A percentile compares a stretch with the other conserved stretches of the same genome.
Conservation (phyloP, 2,329 filamentous ascomycete genomes). For the Magnaporthiopsis incrustans region DNA sequence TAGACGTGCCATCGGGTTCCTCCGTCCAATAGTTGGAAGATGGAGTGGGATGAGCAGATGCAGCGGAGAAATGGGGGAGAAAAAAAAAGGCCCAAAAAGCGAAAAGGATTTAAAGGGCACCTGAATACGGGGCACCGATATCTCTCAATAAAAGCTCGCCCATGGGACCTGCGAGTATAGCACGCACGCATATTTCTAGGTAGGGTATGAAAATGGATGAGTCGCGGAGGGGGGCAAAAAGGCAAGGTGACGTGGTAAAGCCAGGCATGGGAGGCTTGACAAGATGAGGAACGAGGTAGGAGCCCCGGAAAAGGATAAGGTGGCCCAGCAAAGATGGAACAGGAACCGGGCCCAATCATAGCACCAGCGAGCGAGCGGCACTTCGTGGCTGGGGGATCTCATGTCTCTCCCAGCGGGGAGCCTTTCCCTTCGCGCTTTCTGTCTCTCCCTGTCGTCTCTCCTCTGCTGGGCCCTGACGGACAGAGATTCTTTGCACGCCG, state of each 20-base stretch:
- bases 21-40: too few relatives aligned
- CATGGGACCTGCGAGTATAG: neutral
- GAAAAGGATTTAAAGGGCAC: neutral
- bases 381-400: neutral
- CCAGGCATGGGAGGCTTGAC: neutral
- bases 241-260: slow-evolving; percentile 3
- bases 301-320: neutral
- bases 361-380: neutral
- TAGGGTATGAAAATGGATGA: neutral
- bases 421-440: neutral
- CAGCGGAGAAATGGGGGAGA: neutral
- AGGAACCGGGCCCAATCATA: neutral
- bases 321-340: neutral
- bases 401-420: neutral
- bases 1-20: neutral
- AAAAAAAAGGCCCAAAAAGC: neutral
- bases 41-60: neutral
- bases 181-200: neutral
- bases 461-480: neutral
- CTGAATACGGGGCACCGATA: neutral
- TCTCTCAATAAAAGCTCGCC: neutral
- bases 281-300: neutral
- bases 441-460: neutral
- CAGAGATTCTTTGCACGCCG: neutral
- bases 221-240: neutral